A percentile compares a stretch with the other conserved stretches of the same genome.
phyloP scores from a whole-genome alignment of 805 yeast species.

The Kodamaea kaohsiungensis region DNA sequence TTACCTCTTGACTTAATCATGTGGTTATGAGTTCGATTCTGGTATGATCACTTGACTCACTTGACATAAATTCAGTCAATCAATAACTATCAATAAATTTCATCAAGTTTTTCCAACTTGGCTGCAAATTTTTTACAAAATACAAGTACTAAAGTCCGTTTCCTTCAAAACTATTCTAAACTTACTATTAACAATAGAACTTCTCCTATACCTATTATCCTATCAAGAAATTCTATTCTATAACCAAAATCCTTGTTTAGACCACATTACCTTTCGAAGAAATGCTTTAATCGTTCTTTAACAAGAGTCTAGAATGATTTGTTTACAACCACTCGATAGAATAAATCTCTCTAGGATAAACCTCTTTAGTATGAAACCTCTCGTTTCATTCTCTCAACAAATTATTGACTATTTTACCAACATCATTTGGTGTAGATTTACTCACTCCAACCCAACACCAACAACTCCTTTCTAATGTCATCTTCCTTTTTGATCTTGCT shows the following conservation, averaged over 20 bases:
- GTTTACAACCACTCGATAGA: too few relatives aligned
- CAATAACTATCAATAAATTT: too few relatives aligned
- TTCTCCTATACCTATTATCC: background rate
- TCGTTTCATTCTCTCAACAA: background rate
- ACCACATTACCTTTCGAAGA: too few relatives aligned
- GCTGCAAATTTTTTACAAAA: background rate
- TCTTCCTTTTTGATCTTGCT: constrained; percentile 86
- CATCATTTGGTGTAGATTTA: constrained; percentile 17
- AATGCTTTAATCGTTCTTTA: background rate
- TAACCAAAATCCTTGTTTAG: too few relatives aligned
- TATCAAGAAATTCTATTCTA: too few relatives aligned
- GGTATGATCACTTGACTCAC: too few relatives aligned
- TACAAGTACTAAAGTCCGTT: background rate
- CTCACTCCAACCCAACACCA: constrained; percentile 66
- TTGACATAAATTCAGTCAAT: too few relatives aligned
- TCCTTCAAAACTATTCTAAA: too few relatives aligned
- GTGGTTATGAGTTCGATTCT: too few relatives aligned
- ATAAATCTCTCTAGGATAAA: background rate
- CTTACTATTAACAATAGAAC: background rate
- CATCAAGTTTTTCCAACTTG: background rate
- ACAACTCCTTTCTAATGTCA: constrained; percentile 73
- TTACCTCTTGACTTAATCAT: too few relatives aligned
- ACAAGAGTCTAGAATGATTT: background rate
- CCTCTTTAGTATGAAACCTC: background rate
- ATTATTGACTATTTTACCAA: background rate